phyloP scores from a whole-genome alignment of 371 early-diverging fungal species.

The Actinomucor elegans region DNA sequence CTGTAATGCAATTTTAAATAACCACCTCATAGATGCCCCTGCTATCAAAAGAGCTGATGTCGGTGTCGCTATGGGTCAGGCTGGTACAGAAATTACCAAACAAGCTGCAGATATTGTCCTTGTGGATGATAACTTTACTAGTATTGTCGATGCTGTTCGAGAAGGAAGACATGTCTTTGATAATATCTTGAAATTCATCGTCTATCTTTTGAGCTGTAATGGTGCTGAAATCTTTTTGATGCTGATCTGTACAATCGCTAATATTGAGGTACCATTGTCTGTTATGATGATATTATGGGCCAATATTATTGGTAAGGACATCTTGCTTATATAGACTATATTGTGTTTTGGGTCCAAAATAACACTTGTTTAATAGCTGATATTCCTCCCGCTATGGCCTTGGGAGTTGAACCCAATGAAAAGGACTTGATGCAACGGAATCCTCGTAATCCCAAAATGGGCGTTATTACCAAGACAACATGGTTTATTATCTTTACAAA shows the following conservation, averaged over 20 bases:
- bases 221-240: constrained; percentile 69
- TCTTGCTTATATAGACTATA: background rate
- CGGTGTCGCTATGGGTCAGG: constrained; percentile 90
- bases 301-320: constrained; percentile 38
- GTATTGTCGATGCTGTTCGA: constrained; percentile 74
- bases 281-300: constrained; percentile 55
- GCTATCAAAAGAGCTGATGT: constrained; percentile 92
- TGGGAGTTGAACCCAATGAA: constrained; percentile 82
- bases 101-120: constrained; percentile 87
- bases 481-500: constrained; percentile 29
- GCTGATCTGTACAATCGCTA: constrained; percentile 46
- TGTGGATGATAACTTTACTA: constrained; percentile 79
- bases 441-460: constrained; percentile 70
- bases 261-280: constrained; percentile 53
- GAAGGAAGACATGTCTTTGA: constrained; percentile 85
- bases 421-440: constrained; percentile 74
- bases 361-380: constrained; percentile 29
- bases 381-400: constrained; percentile 79
- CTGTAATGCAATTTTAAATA: no score
- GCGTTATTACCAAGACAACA: constrained; percentile 50
- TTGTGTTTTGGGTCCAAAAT: no score
- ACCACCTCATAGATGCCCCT: constrained; percentile 88
- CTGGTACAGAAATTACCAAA: constrained; percentile 87
- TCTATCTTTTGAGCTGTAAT: constrained; percentile 86
- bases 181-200: constrained; percentile 89